Evolutionary conservation across 2,329 filamentous ascomycete genomes (phyloP).

Genomic region (Trichocomaceae sp.): DNA sequence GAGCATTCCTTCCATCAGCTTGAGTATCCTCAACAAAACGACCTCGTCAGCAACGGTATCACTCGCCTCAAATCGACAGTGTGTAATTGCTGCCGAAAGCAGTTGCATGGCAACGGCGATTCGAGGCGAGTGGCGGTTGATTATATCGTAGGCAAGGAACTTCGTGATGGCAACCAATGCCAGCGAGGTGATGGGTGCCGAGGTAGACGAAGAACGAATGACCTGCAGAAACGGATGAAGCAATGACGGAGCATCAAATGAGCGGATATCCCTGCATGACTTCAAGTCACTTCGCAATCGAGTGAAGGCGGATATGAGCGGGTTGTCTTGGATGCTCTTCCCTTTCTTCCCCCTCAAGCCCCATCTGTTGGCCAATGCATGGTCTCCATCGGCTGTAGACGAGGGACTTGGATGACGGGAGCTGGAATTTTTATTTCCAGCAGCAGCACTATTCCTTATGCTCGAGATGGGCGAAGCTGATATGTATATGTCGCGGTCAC

Average conservation of each 20-base stretch:
- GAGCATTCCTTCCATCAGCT: slow-evolving; percentile 98
- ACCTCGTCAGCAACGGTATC: slow-evolving; percentile 94
- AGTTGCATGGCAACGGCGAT: slow-evolving; percentile 90
- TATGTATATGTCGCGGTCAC: slow-evolving; percentile 37
- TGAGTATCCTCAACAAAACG: slow-evolving; percentile 85
- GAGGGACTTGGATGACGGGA: slow-evolving; percentile 15
- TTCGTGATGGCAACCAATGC: slow-evolving; percentile 91
- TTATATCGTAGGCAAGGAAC: slow-evolving; percentile 91
- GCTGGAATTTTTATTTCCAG: slow-evolving; percentile 2
- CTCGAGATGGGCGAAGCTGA: slow-evolving; percentile 35
- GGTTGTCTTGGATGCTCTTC: slow-evolving; percentile 95
- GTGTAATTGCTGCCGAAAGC: slow-evolving; percentile 87
- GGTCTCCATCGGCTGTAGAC: slow-evolving; percentile 34
- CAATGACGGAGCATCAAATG: slow-evolving; percentile 82
- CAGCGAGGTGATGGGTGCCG: slow-evolving; percentile 90
- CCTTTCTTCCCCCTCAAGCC: slow-evolving; percentile 89
- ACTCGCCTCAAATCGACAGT: slow-evolving; percentile 95
- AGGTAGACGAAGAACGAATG: slow-evolving; percentile 91
- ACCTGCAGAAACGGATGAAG: slow-evolving; percentile 94
- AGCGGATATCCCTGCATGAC: slow-evolving; percentile 78
- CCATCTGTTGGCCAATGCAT: slow-evolving; percentile 71
- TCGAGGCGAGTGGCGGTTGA: slow-evolving; percentile 75
- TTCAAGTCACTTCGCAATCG: slow-evolving; percentile 82
- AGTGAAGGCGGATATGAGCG: slow-evolving; percentile 89
- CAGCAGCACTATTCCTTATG: slow-evolving; percentile 21